Conservation (phyloP, 257 asterid species). For the Solanum microdontum region DNA sequence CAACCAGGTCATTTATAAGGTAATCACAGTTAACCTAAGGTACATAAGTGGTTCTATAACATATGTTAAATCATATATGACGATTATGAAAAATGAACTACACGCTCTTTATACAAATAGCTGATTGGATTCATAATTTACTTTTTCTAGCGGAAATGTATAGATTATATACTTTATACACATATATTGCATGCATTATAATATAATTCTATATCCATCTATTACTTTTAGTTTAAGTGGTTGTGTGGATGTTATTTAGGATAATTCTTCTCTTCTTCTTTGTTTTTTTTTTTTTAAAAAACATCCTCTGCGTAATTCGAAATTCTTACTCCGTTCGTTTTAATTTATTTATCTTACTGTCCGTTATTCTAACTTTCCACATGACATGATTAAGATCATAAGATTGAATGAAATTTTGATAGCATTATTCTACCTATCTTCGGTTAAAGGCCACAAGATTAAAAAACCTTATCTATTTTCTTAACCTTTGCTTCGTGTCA, state of each 20-base stretch:
- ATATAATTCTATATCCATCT: background rate
- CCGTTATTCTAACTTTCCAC: no score
- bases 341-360: no score
- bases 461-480: no score
- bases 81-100: no score
- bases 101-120: no score
- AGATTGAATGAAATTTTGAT: background rate
- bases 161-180: background rate
- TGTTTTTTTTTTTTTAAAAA: background rate
- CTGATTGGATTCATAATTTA: background rate
- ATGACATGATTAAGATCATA: no score
- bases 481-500: background rate
- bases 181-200: background rate
- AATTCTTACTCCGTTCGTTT: background rate
- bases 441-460: no score
- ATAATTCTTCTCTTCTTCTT: background rate
- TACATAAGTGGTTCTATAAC: no score
- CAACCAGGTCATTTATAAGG: background rate
- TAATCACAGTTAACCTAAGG: background rate
- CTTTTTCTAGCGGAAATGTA: background rate
- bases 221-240: background rate
- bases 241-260: background rate
- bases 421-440: background rate
- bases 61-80: background rate
- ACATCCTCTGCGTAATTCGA: background rate